Percentiles rank a stretch among this genome's conserved stretches.
These are phyloP conservation scores for Trichoderma atroviride DNA, from an alignment of 2,329 filamentous ascomycete species.

Conservation along the genomic window DNA sequence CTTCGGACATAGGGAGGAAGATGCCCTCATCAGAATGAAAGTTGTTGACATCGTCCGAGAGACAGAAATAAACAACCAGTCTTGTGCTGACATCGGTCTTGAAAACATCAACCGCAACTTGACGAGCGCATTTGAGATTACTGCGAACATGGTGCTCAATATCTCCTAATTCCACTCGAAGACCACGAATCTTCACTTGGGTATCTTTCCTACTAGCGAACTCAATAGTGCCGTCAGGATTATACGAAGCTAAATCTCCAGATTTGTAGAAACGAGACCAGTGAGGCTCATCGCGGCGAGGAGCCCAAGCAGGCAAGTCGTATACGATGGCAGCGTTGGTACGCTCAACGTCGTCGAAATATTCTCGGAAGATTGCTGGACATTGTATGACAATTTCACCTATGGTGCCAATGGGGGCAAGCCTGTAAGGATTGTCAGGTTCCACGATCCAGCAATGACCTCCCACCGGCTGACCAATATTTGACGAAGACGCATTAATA, in stretches of 20 bases:
- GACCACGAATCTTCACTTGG: slow-evolving; percentile 60
- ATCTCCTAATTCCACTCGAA: slow-evolving; percentile 49
- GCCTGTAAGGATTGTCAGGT: slow-evolving; percentile 28
- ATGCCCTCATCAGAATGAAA: neutral
- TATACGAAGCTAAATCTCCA: slow-evolving; percentile 49
- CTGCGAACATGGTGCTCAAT: slow-evolving; percentile 28
- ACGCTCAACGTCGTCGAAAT: slow-evolving; percentile 42
- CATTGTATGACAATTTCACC: slow-evolving; percentile 44
- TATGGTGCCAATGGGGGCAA: slow-evolving; percentile 32
- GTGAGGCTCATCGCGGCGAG: slow-evolving; percentile 5
- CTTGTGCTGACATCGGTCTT: neutral
- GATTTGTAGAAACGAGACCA: slow-evolving; percentile 45
- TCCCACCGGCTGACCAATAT: slow-evolving; percentile 20
- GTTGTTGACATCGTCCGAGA: slow-evolving; percentile 3
- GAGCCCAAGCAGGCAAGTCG: slow-evolving; percentile 2
- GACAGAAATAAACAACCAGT: slow-evolving; percentile 10
- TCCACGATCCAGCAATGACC: slow-evolving; percentile 33
- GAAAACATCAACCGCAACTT: slow-evolving; percentile 25
- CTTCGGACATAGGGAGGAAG: slow-evolving; percentile 25
- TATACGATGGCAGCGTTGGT: slow-evolving; percentile 50
- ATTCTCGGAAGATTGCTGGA: slow-evolving; percentile 52
- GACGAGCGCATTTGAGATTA: neutral
- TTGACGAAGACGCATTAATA: slow-evolving; percentile 1
- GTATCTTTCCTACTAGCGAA: slow-evolving; percentile 56
- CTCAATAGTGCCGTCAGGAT: slow-evolving; percentile 42